phyloP scores from a whole-genome alignment of 108 stramenopile species.

The Skeletonema grethae region DNA sequence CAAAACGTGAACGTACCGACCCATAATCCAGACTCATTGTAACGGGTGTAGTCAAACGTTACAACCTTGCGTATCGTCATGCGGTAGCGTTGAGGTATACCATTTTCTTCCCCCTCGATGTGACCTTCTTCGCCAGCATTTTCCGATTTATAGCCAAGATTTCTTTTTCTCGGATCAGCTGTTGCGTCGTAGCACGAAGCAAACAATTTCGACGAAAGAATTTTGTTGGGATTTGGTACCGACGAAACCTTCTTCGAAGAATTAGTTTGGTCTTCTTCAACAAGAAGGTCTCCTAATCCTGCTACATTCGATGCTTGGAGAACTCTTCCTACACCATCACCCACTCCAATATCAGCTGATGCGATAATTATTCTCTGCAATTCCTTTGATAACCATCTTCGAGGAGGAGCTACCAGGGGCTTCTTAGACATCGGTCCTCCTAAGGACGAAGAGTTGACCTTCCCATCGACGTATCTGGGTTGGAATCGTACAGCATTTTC shows the following conservation, averaged over 20 bases:
- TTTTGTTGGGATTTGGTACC: slow-evolving; percentile 68
- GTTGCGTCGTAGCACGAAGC: slow-evolving; percentile 62
- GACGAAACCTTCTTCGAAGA: background rate
- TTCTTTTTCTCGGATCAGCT: slow-evolving; percentile 34
- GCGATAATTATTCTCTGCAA: slow-evolving; percentile 14
- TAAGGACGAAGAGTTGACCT: slow-evolving; percentile 43
- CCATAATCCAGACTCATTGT: slow-evolving; percentile 72
- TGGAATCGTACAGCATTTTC: slow-evolving; percentile 25
- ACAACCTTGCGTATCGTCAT: slow-evolving; percentile 52
- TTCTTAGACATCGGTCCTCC: slow-evolving; percentile 63
- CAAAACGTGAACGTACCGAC: slow-evolving; percentile 35
- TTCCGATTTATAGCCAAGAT: slow-evolving; percentile 15
- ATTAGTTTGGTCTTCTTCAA: slow-evolving; percentile 31
- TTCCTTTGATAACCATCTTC: slow-evolving; percentile 46
- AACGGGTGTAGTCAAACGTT: slow-evolving; percentile 68
- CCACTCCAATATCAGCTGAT: background rate
- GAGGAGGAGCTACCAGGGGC: slow-evolving; percentile 39
- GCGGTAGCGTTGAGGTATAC: slow-evolving; percentile 67
- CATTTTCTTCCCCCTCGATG: slow-evolving; percentile 25
- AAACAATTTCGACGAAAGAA: slow-evolving; percentile 46
- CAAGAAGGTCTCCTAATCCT: slow-evolving; percentile 35
- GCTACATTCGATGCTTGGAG: slow-evolving; percentile 46
- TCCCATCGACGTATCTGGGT: slow-evolving; percentile 25
- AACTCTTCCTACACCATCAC: slow-evolving; percentile 47
- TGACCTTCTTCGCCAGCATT: slow-evolving; percentile 32